A percentile compares a stretch with the other conserved stretches of the same genome.
These are phyloP conservation scores for Colletotrichum siamense DNA, from an alignment of 2,329 filamentous ascomycete genomes.

Conservation along the genomic window DNA sequence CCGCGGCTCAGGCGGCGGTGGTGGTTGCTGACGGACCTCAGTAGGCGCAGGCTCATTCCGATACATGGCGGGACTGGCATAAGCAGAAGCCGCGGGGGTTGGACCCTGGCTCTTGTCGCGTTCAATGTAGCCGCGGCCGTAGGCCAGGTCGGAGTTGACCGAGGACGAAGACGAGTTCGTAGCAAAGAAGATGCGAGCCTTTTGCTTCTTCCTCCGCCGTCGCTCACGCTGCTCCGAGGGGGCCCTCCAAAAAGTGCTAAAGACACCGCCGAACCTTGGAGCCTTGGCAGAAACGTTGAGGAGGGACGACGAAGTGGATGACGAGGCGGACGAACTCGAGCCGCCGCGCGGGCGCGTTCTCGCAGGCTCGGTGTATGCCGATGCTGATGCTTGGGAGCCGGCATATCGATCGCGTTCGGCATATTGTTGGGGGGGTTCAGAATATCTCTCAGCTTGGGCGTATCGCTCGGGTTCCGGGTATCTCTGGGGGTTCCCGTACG, in stretches of 20 bases:
- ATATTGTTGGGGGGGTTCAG: constrained; percentile 2
- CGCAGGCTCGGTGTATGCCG: constrained; percentile 7
- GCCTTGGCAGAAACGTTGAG: constrained; percentile 69
- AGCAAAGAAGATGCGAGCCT: constrained; percentile 61
- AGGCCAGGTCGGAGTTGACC: constrained; percentile 71
- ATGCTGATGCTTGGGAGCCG: constrained; percentile 9
- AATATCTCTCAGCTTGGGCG: not conserved
- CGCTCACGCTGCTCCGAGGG: constrained; percentile 60
- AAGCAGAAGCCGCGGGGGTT: constrained; percentile 28
- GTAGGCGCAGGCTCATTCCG: constrained; percentile 13
- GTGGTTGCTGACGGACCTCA: constrained; percentile 24
- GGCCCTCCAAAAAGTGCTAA: constrained; percentile 68
- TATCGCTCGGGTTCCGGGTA: constrained; percentile 12
- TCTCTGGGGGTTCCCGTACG: not conserved
- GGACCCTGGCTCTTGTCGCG: constrained; percentile 37
- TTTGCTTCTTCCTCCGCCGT: constrained; percentile 45
- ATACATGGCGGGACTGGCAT: not conserved
- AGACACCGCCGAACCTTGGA: constrained; percentile 56
- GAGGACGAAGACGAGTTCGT: constrained; percentile 71
- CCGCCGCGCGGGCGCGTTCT: constrained; percentile 33
- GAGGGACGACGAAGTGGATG: constrained; percentile 63
- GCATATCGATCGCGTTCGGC: constrained; percentile 7
- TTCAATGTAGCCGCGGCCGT: constrained; percentile 65
- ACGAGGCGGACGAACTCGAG: constrained; percentile 47
- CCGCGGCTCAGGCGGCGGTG: constrained; percentile 22